Conservation (phyloP, 1,139 yeast species). For the Scheffersomyces titani region DNA sequence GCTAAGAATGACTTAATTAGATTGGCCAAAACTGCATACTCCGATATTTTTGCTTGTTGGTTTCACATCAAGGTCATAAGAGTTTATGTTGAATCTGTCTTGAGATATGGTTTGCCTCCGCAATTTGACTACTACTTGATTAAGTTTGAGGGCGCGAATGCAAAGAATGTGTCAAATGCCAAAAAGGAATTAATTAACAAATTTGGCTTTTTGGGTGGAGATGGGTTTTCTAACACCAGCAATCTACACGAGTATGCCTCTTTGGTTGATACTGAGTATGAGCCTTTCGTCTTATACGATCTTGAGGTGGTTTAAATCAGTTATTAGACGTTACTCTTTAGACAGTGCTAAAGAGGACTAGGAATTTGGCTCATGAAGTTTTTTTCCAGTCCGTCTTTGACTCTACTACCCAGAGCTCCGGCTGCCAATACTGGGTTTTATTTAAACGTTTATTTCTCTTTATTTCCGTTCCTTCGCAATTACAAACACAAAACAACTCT, state of each 20-base stretch:
- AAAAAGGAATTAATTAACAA: constrained; percentile 68
- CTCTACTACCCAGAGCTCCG: background rate
- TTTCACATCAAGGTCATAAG: constrained; percentile 75
- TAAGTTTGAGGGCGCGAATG: constrained; percentile 37
- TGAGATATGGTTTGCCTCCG: constrained; percentile 96
- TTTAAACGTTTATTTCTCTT: background rate
- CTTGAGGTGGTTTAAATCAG: constrained; percentile 33
- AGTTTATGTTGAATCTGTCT: constrained; percentile 63
- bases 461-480: background rate
- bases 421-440: background rate
- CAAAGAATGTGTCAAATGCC: constrained; percentile 53
- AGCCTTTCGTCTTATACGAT: constrained; percentile 87
- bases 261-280: constrained; percentile 90
- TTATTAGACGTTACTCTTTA: background rate
- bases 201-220: constrained; percentile 90
- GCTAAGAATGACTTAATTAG: constrained; percentile 79
- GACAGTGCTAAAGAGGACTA: too few relatives aligned
- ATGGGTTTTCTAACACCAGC: constrained; percentile 68
- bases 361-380: background rate
- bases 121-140: constrained; percentile 71
- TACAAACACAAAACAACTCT: background rate
- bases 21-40: constrained; percentile 82
- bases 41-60: constrained; percentile 85
- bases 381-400: background rate
- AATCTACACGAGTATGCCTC: constrained; percentile 85